These are phyloP conservation scores for Keithomyces neogunnii DNA, from an alignment of 2,329 filamentous ascomycete genomes.

Conservation along the genomic window DNA sequence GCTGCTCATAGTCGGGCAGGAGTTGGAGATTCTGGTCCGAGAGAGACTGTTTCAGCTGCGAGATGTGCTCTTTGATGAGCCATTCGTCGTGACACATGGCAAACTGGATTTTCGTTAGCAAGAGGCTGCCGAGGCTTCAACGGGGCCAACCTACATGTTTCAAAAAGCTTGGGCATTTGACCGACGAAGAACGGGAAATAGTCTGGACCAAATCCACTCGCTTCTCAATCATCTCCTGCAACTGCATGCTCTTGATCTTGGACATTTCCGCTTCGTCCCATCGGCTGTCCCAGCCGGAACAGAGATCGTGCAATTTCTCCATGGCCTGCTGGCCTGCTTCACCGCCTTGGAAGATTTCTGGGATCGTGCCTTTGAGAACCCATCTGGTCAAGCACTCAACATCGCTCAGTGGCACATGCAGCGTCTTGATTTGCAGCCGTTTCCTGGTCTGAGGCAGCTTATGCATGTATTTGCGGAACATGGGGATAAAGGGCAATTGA, in stretches of 20 bases:
- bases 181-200: conserved; percentile 56
- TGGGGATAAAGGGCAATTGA: conserved; percentile 71
- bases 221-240: conserved; percentile 72
- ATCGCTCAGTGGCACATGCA: conserved; percentile 65
- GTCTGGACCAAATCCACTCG: conserved; percentile 54
- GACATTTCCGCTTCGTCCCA: conserved; percentile 83
- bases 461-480: conserved; percentile 60
- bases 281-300: conserved; percentile 63
- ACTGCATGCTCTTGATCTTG: conserved; percentile 71
- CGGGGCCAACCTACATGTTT: conserved; percentile 64
- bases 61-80: conserved; percentile 91
- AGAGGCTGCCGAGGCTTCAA: neutral
- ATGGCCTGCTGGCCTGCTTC: conserved; percentile 48
- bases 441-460: conserved; percentile 57
- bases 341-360: conserved; percentile 47
- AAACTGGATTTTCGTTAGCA: conserved; percentile 48
- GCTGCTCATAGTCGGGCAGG: conserved; percentile 92
- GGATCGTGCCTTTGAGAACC: conserved; percentile 47
- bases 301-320: conserved; percentile 60
- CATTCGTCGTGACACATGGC: conserved; percentile 96
- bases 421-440: conserved; percentile 59
- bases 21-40: conserved; percentile 95
- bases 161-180: conserved; percentile 68
- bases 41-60: conserved; percentile 76
- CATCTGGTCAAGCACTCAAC: conserved; percentile 79